phyloP scores from a whole-genome alignment of 2,329 filamentous ascomycete genomes.

The Colletotrichum lentis region DNA sequence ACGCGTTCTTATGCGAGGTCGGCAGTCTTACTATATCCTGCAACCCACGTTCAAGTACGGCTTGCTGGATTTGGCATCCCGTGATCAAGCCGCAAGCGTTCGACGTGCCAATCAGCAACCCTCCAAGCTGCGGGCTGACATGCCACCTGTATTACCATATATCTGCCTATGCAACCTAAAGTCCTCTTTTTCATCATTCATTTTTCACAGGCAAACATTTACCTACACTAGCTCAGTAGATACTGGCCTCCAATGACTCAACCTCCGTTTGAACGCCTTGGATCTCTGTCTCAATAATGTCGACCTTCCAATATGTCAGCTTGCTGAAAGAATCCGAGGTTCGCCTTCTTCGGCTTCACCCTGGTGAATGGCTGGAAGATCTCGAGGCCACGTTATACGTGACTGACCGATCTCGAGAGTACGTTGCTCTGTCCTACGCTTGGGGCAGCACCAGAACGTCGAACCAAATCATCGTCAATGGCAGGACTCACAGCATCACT shows the following conservation, averaged over 20 bases:
- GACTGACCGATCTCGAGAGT: conserved; percentile 15
- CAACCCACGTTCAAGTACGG: neutral
- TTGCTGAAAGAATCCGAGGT: conserved; percentile 5
- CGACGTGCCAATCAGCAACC: neutral
- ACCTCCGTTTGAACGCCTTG: neutral
- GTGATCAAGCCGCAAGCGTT: neutral
- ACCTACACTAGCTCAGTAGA: too few relatives aligned
- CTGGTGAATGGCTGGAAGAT: conserved; percentile 32
- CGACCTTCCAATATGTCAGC: conserved; percentile 5
- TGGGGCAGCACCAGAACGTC: conserved; percentile 41
- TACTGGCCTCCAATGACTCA: too few relatives aligned
- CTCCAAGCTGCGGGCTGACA: conserved; percentile 1
- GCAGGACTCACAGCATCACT: conserved; percentile 39
- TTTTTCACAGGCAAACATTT: neutral
- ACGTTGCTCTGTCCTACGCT: conserved; percentile 44
- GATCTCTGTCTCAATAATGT: neutral
- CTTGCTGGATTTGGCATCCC: neutral
- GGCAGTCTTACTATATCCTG: too few relatives aligned
- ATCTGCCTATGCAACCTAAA: neutral
- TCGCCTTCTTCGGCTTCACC: conserved; percentile 26
- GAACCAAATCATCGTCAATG: conserved; percentile 41
- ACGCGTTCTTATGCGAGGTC: neutral
- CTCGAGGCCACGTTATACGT: conserved; percentile 20
- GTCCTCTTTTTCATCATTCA: too few relatives aligned
- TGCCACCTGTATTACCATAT: neutral